Evolutionary conservation across 768 basidiomycete species (phyloP).

Genomic region (Lyophyllum semitale): DNA sequence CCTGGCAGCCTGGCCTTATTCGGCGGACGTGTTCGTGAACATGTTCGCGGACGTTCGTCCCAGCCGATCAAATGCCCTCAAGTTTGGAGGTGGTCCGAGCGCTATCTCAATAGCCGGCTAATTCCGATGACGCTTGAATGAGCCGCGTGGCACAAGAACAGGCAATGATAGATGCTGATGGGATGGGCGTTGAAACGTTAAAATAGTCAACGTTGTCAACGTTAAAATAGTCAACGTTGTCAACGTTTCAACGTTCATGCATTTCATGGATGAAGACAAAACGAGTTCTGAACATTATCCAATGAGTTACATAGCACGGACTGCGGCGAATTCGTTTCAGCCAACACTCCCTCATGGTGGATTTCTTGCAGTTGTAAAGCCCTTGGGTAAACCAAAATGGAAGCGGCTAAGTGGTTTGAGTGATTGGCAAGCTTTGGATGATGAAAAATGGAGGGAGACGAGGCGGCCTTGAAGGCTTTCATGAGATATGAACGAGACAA

Average conservation of each 20-base stretch:
- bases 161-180: constrained; percentile 17
- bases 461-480: background rate
- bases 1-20: no score
- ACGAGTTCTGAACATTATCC: background rate
- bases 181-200: constrained; percentile 6
- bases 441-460: background rate
- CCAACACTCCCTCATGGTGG: no score
- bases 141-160: background rate
- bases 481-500: constrained; percentile 26
- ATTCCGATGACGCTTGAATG: background rate
- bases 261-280: background rate
- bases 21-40: no score
- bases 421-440: background rate
- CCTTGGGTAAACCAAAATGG: background rate
- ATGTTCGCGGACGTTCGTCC: no score
- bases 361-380: background rate
- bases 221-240: no score
- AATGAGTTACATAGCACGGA: background rate
- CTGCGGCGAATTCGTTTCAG: no score
- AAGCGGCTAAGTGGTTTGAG: background rate
- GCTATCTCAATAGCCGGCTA: background rate
- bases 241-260: no score
- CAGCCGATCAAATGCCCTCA: no score
- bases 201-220: no score
- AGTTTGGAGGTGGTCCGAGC: background rate